These are phyloP conservation scores for Citrus glauca DNA, from an alignment of 345 rosid species.

Conservation along the genomic window DNA sequence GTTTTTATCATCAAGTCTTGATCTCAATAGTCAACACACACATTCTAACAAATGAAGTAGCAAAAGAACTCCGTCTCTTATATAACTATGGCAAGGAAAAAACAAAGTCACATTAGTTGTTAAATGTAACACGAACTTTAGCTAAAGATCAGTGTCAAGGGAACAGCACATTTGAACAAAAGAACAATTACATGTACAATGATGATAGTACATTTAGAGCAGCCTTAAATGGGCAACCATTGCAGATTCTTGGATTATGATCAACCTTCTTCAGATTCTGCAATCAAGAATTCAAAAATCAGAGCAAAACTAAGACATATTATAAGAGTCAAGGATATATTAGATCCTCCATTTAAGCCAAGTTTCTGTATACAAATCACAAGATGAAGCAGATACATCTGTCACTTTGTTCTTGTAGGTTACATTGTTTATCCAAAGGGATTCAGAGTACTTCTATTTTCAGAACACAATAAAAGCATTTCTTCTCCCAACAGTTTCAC, in stretches of 20 bases:
- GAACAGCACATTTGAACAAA: neutral
- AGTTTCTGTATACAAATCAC: neutral
- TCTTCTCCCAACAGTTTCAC: neutral
- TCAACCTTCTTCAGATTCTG: conserved; percentile 52
- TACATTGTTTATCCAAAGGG: neutral
- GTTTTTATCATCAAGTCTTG: neutral
- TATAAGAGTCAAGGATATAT: neutral
- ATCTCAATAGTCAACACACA: neutral
- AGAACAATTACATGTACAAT: neutral
- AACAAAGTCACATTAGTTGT: neutral
- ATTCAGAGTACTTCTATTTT: neutral
- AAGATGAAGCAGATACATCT: neutral
- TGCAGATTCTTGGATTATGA: neutral
- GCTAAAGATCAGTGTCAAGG: neutral
- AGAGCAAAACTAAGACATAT: neutral
- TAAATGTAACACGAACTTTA: neutral
- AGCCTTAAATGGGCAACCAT: neutral
- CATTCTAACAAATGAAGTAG: neutral
- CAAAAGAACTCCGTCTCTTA: neutral
- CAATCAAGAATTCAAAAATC: conserved; percentile 11
- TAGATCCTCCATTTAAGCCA: neutral
- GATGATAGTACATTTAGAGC: neutral
- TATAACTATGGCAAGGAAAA: neutral
- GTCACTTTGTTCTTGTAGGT: neutral
- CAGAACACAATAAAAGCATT: neutral